Percentiles rank a stretch among this genome's conserved stretches.
Conservation (phyloP, 2,329 filamentous ascomycete genomes). For the Xylariaceae sp. region DNA sequence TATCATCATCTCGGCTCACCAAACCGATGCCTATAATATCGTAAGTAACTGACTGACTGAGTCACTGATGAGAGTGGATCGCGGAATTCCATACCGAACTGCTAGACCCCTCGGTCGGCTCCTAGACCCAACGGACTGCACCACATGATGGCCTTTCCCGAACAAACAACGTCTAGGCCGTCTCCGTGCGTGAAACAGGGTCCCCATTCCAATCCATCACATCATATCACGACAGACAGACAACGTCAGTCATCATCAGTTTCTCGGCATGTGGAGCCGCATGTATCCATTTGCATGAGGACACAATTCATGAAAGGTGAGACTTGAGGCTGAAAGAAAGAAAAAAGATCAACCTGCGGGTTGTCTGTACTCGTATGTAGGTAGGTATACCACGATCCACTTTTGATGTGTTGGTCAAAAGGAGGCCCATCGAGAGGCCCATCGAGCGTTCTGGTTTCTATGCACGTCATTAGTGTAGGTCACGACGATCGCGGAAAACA, state of each 20-base stretch:
- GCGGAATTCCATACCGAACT: too few relatives aligned
- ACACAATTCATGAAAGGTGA: too few relatives aligned
- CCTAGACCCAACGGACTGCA: background rate
- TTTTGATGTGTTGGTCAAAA: background rate
- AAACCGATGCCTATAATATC: too few relatives aligned
- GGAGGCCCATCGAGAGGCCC: background rate
- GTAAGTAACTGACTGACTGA: too few relatives aligned
- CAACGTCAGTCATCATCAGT: background rate
- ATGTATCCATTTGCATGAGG: background rate
- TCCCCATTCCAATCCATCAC: too few relatives aligned
- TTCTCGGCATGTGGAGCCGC: background rate
- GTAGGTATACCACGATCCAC: background rate
- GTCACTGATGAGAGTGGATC: too few relatives aligned
- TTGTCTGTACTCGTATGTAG: background rate
- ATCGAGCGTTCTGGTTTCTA: background rate
- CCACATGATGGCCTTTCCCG: background rate
- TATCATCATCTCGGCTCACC: too few relatives aligned
- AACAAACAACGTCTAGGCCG: too few relatives aligned
- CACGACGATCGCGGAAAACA: too few relatives aligned
- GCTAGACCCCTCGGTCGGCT: background rate
- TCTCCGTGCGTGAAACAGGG: too few relatives aligned
- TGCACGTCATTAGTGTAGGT: background rate
- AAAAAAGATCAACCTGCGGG: too few relatives aligned
- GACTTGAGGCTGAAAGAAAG: background rate
- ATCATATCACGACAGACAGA: too few relatives aligned